phyloP scores from a whole-genome alignment of 2,329 filamentous ascomycete genomes.

The Talaromyces sp. region DNA sequence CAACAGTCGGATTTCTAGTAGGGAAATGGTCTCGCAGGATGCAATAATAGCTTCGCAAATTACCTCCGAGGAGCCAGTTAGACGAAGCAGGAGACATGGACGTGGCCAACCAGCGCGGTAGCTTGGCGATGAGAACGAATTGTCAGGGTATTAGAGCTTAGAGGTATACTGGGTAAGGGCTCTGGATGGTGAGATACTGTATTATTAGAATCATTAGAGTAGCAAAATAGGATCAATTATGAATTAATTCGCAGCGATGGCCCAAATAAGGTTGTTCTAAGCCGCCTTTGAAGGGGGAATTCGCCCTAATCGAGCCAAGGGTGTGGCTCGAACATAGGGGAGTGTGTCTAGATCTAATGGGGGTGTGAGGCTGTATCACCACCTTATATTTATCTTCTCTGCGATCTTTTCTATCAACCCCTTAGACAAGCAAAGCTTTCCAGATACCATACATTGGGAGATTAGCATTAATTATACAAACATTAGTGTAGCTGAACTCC shows the following conservation, averaged over 20 bases:
- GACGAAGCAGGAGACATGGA: slow-evolving; percentile 2
- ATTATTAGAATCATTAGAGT: neutral
- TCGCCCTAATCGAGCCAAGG: too few species aligned
- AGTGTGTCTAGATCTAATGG: too few species aligned
- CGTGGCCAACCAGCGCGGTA: neutral
- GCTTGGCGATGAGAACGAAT: slow-evolving; percentile 1
- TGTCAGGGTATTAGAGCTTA: neutral
- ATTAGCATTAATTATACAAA: too few species aligned
- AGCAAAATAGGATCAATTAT: neutral
- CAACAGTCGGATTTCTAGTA: slow-evolving; percentile 5
- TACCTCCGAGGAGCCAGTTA: neutral
- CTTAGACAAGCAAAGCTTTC: too few species aligned
- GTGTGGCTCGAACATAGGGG: too few species aligned
- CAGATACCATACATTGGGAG: too few species aligned
- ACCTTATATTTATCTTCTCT: too few species aligned
- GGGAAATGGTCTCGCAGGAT: slow-evolving; percentile 5
- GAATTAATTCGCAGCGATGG: slow-evolving; percentile 1
- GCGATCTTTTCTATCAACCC: too few species aligned
- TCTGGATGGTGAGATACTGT: slow-evolving; percentile 1
- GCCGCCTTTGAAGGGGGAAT: too few species aligned
- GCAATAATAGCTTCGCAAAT: slow-evolving; percentile 1
- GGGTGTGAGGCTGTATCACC: too few species aligned
- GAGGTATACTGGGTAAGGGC: neutral
- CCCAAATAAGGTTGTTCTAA: neutral
- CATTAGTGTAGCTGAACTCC: too few species aligned